A percentile compares a stretch with the other conserved stretches of the same genome.
Conservation (phyloP, 805 yeast genomes). For the Brettanomyces naardenensis region DNA sequence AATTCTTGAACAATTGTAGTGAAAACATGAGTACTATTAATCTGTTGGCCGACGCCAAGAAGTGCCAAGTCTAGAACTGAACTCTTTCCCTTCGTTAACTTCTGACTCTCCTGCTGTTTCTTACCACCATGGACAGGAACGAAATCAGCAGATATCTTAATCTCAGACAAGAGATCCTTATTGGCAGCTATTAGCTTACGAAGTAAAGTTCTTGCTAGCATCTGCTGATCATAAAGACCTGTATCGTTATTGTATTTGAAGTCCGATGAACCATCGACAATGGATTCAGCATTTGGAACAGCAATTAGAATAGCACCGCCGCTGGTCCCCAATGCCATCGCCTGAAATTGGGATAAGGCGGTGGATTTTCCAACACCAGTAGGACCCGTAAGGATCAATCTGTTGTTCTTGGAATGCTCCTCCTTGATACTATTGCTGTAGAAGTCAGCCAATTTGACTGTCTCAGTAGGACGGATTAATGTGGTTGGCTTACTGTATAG, state of each 20-base stretch:
- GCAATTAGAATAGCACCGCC: conserved; percentile 41
- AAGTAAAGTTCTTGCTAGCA: conserved; percentile 58
- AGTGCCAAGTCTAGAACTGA: conserved; percentile 38
- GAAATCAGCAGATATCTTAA: conserved; percentile 16
- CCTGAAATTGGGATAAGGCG: conserved; percentile 59
- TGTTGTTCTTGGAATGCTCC: conserved; percentile 33
- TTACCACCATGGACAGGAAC: conserved; percentile 14
- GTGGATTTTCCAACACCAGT: conserved; percentile 79
- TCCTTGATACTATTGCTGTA: conserved; percentile 20
- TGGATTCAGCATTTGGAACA: conserved; percentile 49
- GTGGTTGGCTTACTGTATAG: conserved; percentile 53
- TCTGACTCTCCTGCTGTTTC: conserved; percentile 8
- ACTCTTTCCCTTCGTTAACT: conserved; percentile 14
- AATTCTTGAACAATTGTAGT: conserved; percentile 50
- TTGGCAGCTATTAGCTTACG: conserved; percentile 44
- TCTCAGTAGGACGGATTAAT: conserved; percentile 44
- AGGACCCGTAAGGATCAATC: conserved; percentile 56
- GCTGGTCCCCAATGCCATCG: conserved; percentile 33
- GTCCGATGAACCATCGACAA: conserved; percentile 70
- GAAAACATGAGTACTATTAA: conserved; percentile 37
- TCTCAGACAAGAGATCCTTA: conserved; percentile 27
- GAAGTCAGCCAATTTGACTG: conserved; percentile 30
- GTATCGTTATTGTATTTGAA: conserved; percentile 46
- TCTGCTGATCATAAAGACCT: conserved; percentile 63
- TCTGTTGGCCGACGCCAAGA: conserved; percentile 13